Evolutionary conservation across 352 stramenopile genomes (phyloP).

Genomic region (Globisporangium middletonii): DNA sequence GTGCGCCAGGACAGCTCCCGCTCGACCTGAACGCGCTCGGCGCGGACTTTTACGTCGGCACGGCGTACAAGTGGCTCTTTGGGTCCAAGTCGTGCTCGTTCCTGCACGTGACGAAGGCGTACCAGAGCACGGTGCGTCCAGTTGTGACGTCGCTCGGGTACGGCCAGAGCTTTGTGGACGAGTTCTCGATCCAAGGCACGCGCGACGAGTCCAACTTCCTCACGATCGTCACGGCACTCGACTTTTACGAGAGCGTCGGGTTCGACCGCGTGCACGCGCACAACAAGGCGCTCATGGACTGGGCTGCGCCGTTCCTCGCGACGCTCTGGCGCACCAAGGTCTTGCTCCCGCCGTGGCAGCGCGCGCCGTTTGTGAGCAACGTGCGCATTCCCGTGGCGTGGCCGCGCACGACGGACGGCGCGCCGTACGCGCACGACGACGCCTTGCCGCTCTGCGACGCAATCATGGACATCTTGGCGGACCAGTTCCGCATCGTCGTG

Average conservation of each 20-base stretch:
- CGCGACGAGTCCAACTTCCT: slow-evolving; percentile 81
- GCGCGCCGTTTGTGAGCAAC: slow-evolving; percentile 75
- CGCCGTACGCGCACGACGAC: slow-evolving; percentile 53
- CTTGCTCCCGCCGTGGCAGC: slow-evolving; percentile 71
- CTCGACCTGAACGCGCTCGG: slow-evolving; percentile 61
- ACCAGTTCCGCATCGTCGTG: slow-evolving; percentile 68
- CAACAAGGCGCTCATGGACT: slow-evolving; percentile 84
- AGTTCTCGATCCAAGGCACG: slow-evolving; percentile 81
- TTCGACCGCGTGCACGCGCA: slow-evolving; percentile 67
- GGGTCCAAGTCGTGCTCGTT: slow-evolving; percentile 83
- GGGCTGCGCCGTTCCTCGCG: slow-evolving; percentile 68
- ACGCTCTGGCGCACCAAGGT: slow-evolving; percentile 67
- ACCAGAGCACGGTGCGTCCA: slow-evolving; percentile 59
- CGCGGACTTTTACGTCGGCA: slow-evolving; percentile 83
- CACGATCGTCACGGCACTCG: slow-evolving; percentile 71
- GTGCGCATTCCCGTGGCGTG: slow-evolving; percentile 69
- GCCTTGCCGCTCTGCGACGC: slow-evolving; percentile 57
- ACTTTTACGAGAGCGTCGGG: slow-evolving; percentile 82
- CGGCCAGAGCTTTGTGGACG: slow-evolving; percentile 74
- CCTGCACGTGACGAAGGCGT: slow-evolving; percentile 77
- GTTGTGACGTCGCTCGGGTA: slow-evolving; percentile 81
- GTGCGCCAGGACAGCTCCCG: slow-evolving; percentile 61
- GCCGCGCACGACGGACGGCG: slow-evolving; percentile 36
- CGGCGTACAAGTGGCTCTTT: slow-evolving; percentile 83
- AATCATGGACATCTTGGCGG: slow-evolving; percentile 76